Evolutionary conservation across 2,329 filamentous ascomycete genomes (phyloP).

Genomic region (Chrysoporthe cubensis): DNA sequence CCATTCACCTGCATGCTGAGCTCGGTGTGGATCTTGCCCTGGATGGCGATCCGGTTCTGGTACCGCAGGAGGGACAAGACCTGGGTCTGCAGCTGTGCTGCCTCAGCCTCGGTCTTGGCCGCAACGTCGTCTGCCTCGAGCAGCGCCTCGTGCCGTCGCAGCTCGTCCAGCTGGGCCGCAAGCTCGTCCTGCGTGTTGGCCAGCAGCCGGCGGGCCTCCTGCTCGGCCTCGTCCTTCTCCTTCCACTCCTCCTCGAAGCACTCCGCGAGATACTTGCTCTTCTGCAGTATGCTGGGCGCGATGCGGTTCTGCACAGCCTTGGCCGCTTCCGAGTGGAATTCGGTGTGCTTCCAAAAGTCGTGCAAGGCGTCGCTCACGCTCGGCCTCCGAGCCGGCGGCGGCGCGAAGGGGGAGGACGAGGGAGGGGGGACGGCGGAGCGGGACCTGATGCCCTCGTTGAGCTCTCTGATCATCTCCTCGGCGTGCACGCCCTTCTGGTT

Average conservation of each 20-base stretch:
- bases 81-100: conserved; percentile 47
- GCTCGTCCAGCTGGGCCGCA: conserved; percentile 62
- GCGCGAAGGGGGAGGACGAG: conserved; percentile 75
- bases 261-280: conserved; percentile 70
- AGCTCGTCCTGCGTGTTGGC: conserved; percentile 71
- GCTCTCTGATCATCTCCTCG: conserved; percentile 78
- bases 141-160: conserved; percentile 47
- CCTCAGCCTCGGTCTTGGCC: conserved; percentile 55
- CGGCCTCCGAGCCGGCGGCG: conserved; percentile 61
- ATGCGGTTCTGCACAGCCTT: conserved; percentile 72
- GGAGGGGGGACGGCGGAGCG: conserved; percentile 65
- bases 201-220: conserved; percentile 68
- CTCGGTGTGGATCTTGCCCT: conserved; percentile 56
- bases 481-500: conserved; percentile 84
- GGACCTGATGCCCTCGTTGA: conserved; percentile 71
- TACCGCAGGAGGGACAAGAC: conserved; percentile 43
- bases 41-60: conserved; percentile 57
- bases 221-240: conserved; percentile 72
- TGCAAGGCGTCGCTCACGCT: conserved; percentile 57
- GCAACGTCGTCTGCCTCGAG: conserved; percentile 60
- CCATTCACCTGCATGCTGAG: conserved; percentile 53
- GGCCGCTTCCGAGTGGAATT: conserved; percentile 60
- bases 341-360: conserved; percentile 28
- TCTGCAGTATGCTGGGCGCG: conserved; percentile 70
- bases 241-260: conserved; percentile 76